Evolutionary conservation across 805 yeast genomes (phyloP), one percentile per base, ranked within the genome.

Genomic region (Candida railenensis): DNA sequence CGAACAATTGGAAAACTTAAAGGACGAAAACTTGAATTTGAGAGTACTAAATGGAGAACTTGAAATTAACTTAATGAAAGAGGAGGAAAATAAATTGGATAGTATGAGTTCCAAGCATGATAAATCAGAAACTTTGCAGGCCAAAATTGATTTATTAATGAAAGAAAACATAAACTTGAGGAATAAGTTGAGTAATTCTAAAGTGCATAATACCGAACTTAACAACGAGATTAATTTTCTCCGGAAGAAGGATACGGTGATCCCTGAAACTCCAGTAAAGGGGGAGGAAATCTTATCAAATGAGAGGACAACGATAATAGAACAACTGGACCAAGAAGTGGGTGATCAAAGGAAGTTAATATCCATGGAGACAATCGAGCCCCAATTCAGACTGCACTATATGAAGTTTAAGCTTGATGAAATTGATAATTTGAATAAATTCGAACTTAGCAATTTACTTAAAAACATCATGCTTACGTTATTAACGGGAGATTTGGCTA

Each of bases 381-480:
- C 46, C 12, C 49, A 44, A 37, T 68, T 67, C 54, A 54, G 50
- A 40, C 46, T 52, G 3, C 58, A 53, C 42, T 70, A 64, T 48
- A 51, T 44, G 12, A 52, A 58, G 34, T 53, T 67, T 15, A 58
- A 62, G 37, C 55, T 69, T 21, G 44, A 45, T 12, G 55, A 64
- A 43, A 55, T 69, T n/a, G 75, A 71, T 49, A 34, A 44, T 2
- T 50, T 69, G 42, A 47, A 61, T 20, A 57, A 52, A 43, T 49
- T 51, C 8, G 67, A 68, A 50, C 52, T 66, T 55, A 50, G 59
- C 21, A 66, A 65, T 47, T 37, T 63, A 25, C 52, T 70, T 48
- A 71, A 71, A 42, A 61, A 62, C 47, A 44, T 69, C 11, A 60
- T 71, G 66, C 58, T 67, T 14, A 58, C 66, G 34, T 52, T 72